These are phyloP conservation scores for Syzygium grande DNA, from an alignment of 345 rosid species.

Conservation along the genomic window DNA sequence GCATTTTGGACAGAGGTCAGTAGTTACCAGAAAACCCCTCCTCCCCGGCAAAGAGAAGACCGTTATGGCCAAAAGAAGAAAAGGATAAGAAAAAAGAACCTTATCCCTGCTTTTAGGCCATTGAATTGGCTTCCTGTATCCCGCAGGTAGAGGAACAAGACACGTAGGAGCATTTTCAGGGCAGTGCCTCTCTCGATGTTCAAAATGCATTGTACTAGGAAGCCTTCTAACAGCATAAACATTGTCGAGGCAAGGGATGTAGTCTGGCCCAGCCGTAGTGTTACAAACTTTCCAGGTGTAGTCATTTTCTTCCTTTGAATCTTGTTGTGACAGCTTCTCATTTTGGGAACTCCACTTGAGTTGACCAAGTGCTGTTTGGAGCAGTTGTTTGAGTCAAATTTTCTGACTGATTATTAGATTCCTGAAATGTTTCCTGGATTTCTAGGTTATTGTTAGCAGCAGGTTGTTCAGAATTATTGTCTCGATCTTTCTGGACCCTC, in stretches of 20 bases:
- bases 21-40: neutral
- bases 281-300: slow-evolving; percentile 79
- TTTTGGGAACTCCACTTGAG: slow-evolving; percentile 89
- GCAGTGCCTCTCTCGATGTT: slow-evolving; percentile 94
- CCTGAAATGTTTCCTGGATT: slow-evolving; percentile 33
- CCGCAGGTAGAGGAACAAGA: slow-evolving; percentile 76
- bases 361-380: slow-evolving; percentile 64
- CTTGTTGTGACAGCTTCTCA: slow-evolving; percentile 59
- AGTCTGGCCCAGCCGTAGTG: slow-evolving; percentile 80
- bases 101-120: slow-evolving; percentile 88
- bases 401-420: slow-evolving; percentile 45
- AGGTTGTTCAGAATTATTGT: slow-evolving; percentile 9
- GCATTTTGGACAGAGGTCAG: slow-evolving; percentile 4
- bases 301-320: slow-evolving; percentile 24
- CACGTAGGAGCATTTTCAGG: slow-evolving; percentile 77
- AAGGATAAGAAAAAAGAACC: neutral
- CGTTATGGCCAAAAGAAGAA: neutral
- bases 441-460: slow-evolving; percentile 24
- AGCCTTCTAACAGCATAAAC: slow-evolving; percentile 67
- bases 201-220: slow-evolving; percentile 55
- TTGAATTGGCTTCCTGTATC: slow-evolving; percentile 53
- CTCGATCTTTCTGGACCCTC: slow-evolving; percentile 9
- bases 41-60: neutral
- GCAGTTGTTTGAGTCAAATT: slow-evolving; percentile 54
- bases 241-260: slow-evolving; percentile 96